A percentile compares a stretch with the other conserved stretches of the same genome.
phyloP scores from a whole-genome alignment of 2,329 filamentous ascomycete genomes.

The Clonostachys chloroleuca region DNA sequence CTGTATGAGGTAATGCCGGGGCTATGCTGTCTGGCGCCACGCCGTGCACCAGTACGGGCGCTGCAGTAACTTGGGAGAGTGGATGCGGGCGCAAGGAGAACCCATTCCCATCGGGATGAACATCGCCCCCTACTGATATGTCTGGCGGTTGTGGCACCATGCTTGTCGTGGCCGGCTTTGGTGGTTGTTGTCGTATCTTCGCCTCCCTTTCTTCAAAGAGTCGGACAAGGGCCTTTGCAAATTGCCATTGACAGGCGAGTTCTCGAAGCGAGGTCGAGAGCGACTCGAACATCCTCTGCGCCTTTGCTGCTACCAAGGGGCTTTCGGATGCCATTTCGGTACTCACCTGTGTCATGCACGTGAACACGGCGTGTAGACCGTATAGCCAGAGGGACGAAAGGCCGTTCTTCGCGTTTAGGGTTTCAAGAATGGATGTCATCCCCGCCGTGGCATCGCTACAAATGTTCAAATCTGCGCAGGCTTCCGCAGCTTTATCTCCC shows the following conservation, averaged over 20 bases:
- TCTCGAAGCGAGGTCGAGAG: conserved; percentile 18
- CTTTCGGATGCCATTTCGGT: conserved; percentile 17
- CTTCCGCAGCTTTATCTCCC: background rate
- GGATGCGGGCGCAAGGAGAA: conserved; percentile 12
- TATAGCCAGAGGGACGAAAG: conserved; percentile 19
- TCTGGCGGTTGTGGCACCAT: too few relatives aligned
- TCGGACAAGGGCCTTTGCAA: conserved; percentile 19
- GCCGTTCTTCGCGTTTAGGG: conserved; percentile 11
- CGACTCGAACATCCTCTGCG: conserved; percentile 17
- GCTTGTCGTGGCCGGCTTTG: too few relatives aligned
- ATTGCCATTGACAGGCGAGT: conserved; percentile 20
- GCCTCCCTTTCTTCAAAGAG: conserved; percentile 16
- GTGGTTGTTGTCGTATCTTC: too few relatives aligned
- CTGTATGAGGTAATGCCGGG: background rate
- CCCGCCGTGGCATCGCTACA: conserved; percentile 18
- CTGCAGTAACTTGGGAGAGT: background rate
- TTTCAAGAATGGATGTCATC: conserved; percentile 20
- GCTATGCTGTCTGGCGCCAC: background rate
- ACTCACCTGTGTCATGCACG: conserved; percentile 18
- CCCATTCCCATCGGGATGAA: conserved; percentile 4
- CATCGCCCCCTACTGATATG: background rate
- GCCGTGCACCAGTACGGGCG: background rate
- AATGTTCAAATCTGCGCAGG: conserved; percentile 17
- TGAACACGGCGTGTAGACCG: conserved; percentile 20
- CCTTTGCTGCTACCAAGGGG: conserved; percentile 21